Conservation (phyloP, 2,329 filamentous ascomycete genomes). For the Talaromyces piceae region DNA sequence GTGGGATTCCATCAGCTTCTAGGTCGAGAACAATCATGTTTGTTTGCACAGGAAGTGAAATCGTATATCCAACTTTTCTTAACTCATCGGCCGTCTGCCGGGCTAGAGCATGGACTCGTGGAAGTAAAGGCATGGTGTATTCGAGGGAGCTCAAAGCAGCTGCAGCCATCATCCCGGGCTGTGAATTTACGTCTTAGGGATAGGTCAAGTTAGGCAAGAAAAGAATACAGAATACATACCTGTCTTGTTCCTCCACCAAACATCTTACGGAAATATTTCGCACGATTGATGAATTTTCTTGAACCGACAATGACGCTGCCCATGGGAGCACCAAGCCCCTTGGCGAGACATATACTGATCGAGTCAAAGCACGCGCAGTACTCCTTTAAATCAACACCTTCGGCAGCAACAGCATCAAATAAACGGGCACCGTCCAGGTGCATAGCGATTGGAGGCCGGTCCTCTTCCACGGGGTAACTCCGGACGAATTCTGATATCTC, state of each 20-base stretch:
- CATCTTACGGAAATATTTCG: conserved; percentile 25
- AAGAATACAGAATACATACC: conserved; percentile 10
- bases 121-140: conserved; percentile 17
- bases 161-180: conserved; percentile 25
- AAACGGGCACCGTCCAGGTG: conserved; percentile 27
- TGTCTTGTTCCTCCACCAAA: conserved; percentile 27
- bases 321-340: conserved; percentile 27
- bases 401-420: conserved; percentile 22
- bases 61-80: conserved; percentile 16
- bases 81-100: conserved; percentile 16
- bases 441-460: conserved; percentile 20
- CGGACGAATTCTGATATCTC: conserved; percentile 23
- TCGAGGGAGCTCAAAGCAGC: conserved; percentile 18
- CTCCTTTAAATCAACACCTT: conserved; percentile 19
- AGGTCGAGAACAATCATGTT: conserved; percentile 22
- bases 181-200: not conserved
- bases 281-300: conserved; percentile 20
- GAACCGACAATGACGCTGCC: conserved; percentile 25
- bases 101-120: conserved; percentile 18
- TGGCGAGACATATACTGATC: conserved; percentile 26
- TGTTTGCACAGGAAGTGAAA: conserved; percentile 20
- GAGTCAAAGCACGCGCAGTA: conserved; percentile 27
- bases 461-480: conserved; percentile 17
- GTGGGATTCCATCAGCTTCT: conserved; percentile 15
- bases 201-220: not conserved